Evolutionary conservation across 106 monocot species (phyloP), one percentile per base, ranked within the genome.

Genomic region (Allium cepa): DNA sequence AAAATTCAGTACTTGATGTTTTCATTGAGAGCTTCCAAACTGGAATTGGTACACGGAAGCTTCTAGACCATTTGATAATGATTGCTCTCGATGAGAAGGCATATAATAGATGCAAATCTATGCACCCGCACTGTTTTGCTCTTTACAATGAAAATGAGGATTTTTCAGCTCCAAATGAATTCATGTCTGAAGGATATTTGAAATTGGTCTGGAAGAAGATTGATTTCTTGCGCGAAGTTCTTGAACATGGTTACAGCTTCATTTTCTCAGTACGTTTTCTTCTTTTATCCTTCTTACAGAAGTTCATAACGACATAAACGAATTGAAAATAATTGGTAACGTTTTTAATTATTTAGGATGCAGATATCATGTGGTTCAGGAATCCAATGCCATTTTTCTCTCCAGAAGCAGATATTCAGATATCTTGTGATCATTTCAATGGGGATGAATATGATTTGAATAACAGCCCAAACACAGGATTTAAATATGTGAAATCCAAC

Each of bases 191-290:
- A 26, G 87, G 87, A n/a, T 87, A 87, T 62, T 61, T 87, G 53
- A 67, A 68, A 27, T 78, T 87, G 87, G 80, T 87, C 77, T 87
- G 83, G 87, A 80, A 71, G 71, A 77, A 80, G 63, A 72, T 87
- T 17, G 78, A 36, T 36, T 36, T 36, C 36, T 5, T 36, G 36
- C 36, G 36, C 36, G 4, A 36, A 36, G 36, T 36, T 36, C 36
- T 36, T 36, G 36, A 36, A 36, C 36, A 36, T 36, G 36, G 36
- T 5, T 36, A 36, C 36, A 77, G 36, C 49, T 83, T 87, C 72
- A 57, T 87, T 36, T 36, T 36, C 36, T 36, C 36, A 36, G 36
- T 36, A 36, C 36, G 36, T 36, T 36, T 36, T 36, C 36, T 36
- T 36, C 36, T 36, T 22, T 5, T 36, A 36, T 36, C 36, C 36